Conservation (phyloP, 1,284 basidiomycete genomes). For the Boletus semigastroideus region DNA sequence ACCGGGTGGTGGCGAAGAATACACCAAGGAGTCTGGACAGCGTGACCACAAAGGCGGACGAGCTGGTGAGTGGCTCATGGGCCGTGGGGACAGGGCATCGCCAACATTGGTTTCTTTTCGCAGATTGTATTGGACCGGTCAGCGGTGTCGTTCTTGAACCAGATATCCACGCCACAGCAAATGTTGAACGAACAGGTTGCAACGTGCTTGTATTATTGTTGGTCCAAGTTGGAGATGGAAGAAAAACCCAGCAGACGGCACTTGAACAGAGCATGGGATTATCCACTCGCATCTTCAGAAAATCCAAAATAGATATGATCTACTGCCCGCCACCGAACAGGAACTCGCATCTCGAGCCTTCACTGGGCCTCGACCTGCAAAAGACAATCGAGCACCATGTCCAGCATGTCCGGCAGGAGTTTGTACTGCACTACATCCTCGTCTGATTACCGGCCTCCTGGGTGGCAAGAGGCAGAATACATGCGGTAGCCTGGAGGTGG, state of each 20-base stretch:
- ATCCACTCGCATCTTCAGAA: constrained; percentile 42
- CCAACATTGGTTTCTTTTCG: background rate
- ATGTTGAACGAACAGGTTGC: constrained; percentile 73
- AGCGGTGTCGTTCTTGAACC: constrained; percentile 73
- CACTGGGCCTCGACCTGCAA: too few relatives aligned
- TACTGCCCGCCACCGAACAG: too few relatives aligned
- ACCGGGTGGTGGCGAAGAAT: constrained; percentile 80
- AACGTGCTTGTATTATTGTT: constrained; percentile 77
- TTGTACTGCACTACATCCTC: too few relatives aligned
- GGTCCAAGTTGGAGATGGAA: constrained; percentile 63
- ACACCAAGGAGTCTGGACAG: constrained; percentile 66
- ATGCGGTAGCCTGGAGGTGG: too few relatives aligned
- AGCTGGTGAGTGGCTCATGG: constrained; percentile 50
- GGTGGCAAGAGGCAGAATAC: too few relatives aligned
- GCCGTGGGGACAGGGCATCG: background rate
- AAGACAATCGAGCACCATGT: too few relatives aligned
- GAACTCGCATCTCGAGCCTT: too few relatives aligned
- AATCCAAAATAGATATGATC: too few relatives aligned
- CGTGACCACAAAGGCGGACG: constrained; percentile 62
- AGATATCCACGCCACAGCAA: constrained; percentile 77
- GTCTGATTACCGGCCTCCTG: too few relatives aligned
- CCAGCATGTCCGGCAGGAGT: too few relatives aligned
- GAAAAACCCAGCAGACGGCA: constrained; percentile 37
- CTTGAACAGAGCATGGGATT: background rate
- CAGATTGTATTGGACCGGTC: constrained; percentile 80